A percentile compares a stretch with the other conserved stretches of the same genome.
Evolutionary conservation across 495 filamentous ascomycete species (phyloP).

Genomic region (Polyplosphaeria fusca): DNA sequence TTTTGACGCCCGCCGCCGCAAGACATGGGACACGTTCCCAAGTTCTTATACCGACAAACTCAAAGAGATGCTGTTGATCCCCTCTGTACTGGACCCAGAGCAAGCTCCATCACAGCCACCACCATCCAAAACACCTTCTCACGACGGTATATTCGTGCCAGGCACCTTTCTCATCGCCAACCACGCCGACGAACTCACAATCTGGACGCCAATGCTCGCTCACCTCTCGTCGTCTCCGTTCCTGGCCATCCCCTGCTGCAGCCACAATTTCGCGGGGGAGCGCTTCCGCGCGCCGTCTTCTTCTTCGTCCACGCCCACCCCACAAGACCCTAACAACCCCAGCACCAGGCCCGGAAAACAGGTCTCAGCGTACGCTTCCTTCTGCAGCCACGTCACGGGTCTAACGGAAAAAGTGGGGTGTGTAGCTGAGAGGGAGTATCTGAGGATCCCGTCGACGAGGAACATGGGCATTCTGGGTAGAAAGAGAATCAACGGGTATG

Average conservation of each 20-base stretch:
- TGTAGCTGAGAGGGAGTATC: constrained; percentile 70
- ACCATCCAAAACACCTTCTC: constrained; percentile 28
- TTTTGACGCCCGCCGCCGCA: constrained; percentile 80
- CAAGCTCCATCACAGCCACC: background rate
- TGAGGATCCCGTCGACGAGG: constrained; percentile 86
- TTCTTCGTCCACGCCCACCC: constrained; percentile 1
- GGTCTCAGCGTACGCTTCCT: constrained; percentile 64
- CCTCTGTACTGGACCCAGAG: constrained; percentile 49
- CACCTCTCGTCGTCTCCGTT: constrained; percentile 72
- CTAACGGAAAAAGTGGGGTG: constrained; percentile 71
- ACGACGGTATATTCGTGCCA: constrained; percentile 67
- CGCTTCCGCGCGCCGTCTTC: constrained; percentile 54
- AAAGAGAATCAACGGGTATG: background rate
- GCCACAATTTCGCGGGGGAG: constrained; percentile 74
- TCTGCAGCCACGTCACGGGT: constrained; percentile 65
- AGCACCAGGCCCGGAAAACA: constrained; percentile 31
- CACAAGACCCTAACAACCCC: background rate
- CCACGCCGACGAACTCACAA: constrained; percentile 91
- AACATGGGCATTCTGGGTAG: constrained; percentile 75
- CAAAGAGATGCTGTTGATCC: constrained; percentile 71
- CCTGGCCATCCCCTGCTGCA: constrained; percentile 91
- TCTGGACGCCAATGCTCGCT: constrained; percentile 91
- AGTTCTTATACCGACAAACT: constrained; percentile 53
- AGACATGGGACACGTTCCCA: constrained; percentile 75
- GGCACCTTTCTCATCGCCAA: constrained; percentile 94